Conservation (phyloP, 345 rosid species). For the Populus nigra region DNA sequence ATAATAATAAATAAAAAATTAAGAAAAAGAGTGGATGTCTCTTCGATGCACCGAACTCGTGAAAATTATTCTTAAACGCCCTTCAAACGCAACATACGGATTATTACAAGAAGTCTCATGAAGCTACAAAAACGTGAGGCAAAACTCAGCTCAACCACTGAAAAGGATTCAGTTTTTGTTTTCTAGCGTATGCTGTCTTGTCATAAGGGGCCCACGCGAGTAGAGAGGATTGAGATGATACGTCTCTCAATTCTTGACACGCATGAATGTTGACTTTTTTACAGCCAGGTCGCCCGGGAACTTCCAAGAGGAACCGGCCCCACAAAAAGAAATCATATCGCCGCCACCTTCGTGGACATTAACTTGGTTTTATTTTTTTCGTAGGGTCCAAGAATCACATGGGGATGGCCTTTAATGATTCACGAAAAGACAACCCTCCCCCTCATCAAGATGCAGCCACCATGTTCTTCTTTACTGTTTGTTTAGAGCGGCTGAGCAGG, state of each 20-base stretch:
- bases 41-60: no score
- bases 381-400: constrained; percentile 20
- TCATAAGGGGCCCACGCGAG: neutral
- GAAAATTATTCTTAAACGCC: no score
- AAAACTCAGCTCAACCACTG: neutral
- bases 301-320: constrained; percentile 5
- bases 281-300: neutral
- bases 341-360: no score
- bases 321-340: neutral
- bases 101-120: no score
- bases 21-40: no score
- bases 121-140: neutral
- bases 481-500: no score
- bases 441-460: constrained; percentile 9
- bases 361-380: constrained; percentile 9
- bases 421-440: constrained; percentile 14
- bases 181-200: neutral
- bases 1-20: no score
- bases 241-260: neutral
- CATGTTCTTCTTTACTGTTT: neutral
- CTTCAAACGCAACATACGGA: no score
- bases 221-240: neutral
- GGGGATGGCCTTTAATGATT: constrained; percentile 6
- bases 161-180: neutral
- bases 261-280: neutral